Conservation (phyloP, 202 grass and related monocot genomes). For the Cymbopogon flexuosus region DNA sequence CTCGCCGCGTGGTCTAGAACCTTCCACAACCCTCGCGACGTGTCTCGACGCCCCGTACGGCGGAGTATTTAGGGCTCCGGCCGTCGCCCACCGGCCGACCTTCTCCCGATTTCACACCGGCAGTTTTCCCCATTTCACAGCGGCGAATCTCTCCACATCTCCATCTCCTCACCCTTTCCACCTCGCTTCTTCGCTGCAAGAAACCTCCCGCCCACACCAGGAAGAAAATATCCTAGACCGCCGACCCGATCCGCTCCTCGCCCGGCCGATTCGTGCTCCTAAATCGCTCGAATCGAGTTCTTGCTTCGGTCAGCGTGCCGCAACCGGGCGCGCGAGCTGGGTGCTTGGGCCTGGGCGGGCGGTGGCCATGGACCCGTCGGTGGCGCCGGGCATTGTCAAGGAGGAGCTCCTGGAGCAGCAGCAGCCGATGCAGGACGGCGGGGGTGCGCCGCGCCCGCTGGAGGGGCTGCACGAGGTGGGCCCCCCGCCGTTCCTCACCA, state of each 20-base stretch:
- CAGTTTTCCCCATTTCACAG: not conserved
- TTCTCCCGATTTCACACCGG: not conserved
- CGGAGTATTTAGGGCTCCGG: conserved; percentile 20
- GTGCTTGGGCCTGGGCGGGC: not conserved
- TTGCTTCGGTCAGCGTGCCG: not conserved
- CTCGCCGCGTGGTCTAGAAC: conserved; percentile 36
- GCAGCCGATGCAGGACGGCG: conserved; percentile 8
- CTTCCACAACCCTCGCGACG: conserved; percentile 36
- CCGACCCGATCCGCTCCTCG: not conserved
- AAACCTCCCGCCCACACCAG: no score
- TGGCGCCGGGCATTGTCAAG: conserved; percentile 42
- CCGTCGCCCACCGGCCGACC: not conserved
- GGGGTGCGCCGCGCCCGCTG: conserved; percentile 39
- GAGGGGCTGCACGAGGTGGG: conserved; percentile 66
- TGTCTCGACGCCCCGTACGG: conserved; percentile 33
- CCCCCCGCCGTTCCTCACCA: conserved; percentile 65
- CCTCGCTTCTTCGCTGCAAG: not conserved
- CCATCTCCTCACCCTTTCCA: not conserved
- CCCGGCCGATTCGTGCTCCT: not conserved
- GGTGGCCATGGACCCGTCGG: conserved; percentile 21
- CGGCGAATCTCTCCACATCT: not conserved
- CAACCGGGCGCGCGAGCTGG: not conserved
- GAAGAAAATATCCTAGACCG: no score
- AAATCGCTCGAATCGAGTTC: not conserved
- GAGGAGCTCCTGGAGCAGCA: conserved; percentile 44